Base-by-base conservation (phyloP, 352 stramenopile genomes). In the Phytophthora hibernalis region DNA sequence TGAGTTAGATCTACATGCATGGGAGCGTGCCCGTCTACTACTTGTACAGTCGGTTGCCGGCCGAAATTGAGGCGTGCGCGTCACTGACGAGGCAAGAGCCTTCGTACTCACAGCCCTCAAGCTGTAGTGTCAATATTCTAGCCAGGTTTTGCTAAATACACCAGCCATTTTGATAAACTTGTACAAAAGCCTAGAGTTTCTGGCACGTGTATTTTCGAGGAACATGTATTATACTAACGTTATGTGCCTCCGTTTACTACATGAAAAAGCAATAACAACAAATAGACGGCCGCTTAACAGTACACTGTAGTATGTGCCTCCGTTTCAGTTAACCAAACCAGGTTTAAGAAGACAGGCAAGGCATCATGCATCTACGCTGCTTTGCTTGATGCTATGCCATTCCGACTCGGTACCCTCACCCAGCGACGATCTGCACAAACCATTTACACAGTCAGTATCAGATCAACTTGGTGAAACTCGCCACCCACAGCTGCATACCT, bases 81-180 rank as follows among this genome's bases (percentile, higher is more conserved):
- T 68, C 22, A 49, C 31, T 49, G 49, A 58, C 53, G 53, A 63
- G 48, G 53, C 9, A 20, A 16, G 15, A 31, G 56, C 35, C 58
- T 38, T 61, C 33, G 43, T 61, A 66, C 18, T 60, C 49, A 35
- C 42, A 49, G 51, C 51, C 40, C 52, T 56, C 45, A 62, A 71
- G 63, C 38, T 59, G 47, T 45, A 67, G 47, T 65, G 67, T 71
- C 50, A 64, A 71, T 75, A 75, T 67, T 51, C 55, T 56, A 65
- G 65, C 50, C 54, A 61, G 44, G 67, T 71, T 68, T 68, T 49
- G 31, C 37, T 61, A 42, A 71, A 75, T 63, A 64, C 58, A 67
- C 53, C 35, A 71, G 61, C 54, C 50, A 61, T 75, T 75, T 75
- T 74, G 59, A 70, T 69, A 16, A 59, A 60, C 38, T 44, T 44